These are phyloP conservation scores for Apiotrichum akiyoshidainum DNA, from an alignment of 1,284 basidiomycete genomes.

Conservation along the genomic window DNA sequence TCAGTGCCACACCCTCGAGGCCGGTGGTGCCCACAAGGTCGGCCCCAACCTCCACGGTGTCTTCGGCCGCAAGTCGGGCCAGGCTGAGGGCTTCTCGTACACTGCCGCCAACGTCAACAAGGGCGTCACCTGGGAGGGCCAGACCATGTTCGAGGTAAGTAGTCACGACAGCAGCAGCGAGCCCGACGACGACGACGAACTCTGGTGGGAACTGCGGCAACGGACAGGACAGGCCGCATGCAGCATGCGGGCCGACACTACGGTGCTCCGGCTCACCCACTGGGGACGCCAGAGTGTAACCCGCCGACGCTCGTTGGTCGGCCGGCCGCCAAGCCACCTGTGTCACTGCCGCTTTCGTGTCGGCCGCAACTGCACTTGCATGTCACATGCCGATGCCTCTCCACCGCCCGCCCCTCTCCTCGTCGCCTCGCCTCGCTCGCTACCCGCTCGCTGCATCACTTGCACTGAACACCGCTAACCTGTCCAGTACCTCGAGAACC, in stretches of 20 bases:
- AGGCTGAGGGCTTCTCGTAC: conserved; percentile 83
- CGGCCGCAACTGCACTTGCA: not conserved
- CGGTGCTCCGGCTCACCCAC: not conserved
- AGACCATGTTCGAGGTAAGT: conserved; percentile 47
- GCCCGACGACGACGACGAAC: too few species aligned
- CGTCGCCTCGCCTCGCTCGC: not conserved
- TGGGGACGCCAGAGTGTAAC: not conserved
- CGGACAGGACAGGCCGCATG: too few species aligned
- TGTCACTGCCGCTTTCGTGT: not conserved
- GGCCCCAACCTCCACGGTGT: conserved; percentile 92
- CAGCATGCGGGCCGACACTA: too few species aligned
- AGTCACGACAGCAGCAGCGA: too few species aligned
- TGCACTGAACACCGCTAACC: not conserved
- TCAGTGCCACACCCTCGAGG: conserved; percentile 90
- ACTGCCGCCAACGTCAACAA: conserved; percentile 96
- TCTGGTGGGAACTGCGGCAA: not conserved
- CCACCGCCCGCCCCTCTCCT: not conserved
- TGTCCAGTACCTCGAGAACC: conserved; percentile 26
- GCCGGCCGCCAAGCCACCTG: not conserved
- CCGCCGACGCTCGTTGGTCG: not conserved
- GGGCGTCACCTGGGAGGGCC: conserved; percentile 68
- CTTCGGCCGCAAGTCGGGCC: conserved; percentile 84
- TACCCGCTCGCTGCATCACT: not conserved
- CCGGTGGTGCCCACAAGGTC: conserved; percentile 67
- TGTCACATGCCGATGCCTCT: not conserved